Base-by-base conservation (phyloP, 78 protist genomes). In the Speleostelium caveatum region DNA sequence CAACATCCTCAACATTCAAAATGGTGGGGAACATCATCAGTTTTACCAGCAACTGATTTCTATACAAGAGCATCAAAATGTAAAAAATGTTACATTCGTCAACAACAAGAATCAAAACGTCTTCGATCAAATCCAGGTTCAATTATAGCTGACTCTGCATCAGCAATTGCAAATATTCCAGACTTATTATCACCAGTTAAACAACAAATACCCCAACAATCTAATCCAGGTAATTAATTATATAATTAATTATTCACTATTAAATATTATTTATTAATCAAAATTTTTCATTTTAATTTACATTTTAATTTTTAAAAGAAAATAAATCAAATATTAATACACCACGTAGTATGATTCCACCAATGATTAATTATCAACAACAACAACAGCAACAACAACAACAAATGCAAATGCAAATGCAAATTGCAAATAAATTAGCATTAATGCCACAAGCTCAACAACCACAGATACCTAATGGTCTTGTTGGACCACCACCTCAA, bases 21-120 rank as follows among this genome's bases (percentile, higher is more conserved):
- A 26, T 86, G 92, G 92, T 86, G 92, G 92, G 69, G 69, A 28
- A 74, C 83, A 21, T 49, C 49, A 16, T 60, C 77, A 16, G 78
- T 71, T 8, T n/a, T 86, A 5, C 86, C 92, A n/a, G 17, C 66
- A 26, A 38, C 83, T 5, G 92, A 86, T 5, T 86, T 86, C 45
- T 86, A 86, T 65, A 36, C 78, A 17, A 69, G 83, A 21, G 61
- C 85, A 33, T 33, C 53, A 16, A 86, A 71, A 56, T 86, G 92
- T 30, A 73, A 74, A 28, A 73, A 74, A 28, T 86, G 92, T 10
- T 86, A 86, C 28, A 74, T 86, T 28, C 22, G 63, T 36, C 92
- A 86, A 53, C 92, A 86, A 65, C 86, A 75, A 45, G 86, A 75
- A 41, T n/a, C 78, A 5, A 72, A 56, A 10, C 6, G 10, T 14